These are phyloP conservation scores for Fusarium pseudocircinatum DNA, from an alignment of 2,329 filamentous ascomycete genomes.

Conservation along the genomic window DNA sequence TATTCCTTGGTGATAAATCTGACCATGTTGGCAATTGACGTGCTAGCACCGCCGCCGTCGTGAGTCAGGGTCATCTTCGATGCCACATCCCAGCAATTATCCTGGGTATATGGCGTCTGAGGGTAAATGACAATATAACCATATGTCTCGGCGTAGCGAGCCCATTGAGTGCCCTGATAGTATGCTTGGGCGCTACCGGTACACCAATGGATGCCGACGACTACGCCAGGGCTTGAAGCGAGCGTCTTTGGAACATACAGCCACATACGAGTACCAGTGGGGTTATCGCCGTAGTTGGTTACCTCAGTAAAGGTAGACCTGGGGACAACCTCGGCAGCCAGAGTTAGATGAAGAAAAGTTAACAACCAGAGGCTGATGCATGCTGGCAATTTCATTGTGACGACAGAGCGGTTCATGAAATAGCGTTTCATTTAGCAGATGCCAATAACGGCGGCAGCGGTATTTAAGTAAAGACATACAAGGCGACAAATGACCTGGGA, in stretches of 20 bases:
- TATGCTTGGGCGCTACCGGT: constrained; percentile 62
- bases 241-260: constrained; percentile 51
- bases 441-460: rapidly evolving
- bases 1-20: constrained; percentile 59
- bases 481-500: not conserved
- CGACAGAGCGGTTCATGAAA: not conserved
- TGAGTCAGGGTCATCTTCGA: constrained; percentile 60
- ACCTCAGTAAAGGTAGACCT: constrained; percentile 35
- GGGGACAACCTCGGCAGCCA: constrained; percentile 29
- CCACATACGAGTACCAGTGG: constrained; percentile 32
- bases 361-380: constrained; percentile 18
- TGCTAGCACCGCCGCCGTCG: constrained; percentile 61
- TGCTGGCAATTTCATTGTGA: constrained; percentile 7
- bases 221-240: constrained; percentile 56
- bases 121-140: constrained; percentile 66
- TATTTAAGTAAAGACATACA: not conserved
- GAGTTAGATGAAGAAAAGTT: not conserved
- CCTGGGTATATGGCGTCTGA: constrained; percentile 47
- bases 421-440: rapidly evolving
- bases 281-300: constrained; percentile 29
- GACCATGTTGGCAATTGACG: constrained; percentile 65
- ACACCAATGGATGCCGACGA: constrained; percentile 68
- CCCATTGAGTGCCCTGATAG: constrained; percentile 61
- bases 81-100: constrained; percentile 68
- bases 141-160: constrained; percentile 60